Evolutionary conservation across 345 rosid species (phyloP).

Genomic region (Cochlearia excelsa): DNA sequence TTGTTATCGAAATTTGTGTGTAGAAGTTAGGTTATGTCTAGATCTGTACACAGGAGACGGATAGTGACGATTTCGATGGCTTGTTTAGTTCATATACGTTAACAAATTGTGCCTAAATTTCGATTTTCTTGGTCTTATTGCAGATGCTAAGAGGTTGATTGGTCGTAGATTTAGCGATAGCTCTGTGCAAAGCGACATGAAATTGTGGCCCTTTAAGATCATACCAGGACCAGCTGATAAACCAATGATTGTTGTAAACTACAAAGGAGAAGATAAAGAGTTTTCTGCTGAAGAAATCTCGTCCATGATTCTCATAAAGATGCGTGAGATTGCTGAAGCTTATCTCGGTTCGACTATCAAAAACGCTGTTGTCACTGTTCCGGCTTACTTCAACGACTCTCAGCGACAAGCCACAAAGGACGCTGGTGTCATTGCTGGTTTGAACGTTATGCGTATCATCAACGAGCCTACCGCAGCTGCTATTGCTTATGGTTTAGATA

Average conservation of each 20-base stretch:
- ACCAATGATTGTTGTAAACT: constrained; percentile 57
- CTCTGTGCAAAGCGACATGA: constrained; percentile 43
- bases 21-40: not conserved
- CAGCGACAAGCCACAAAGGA: too few relatives aligned
- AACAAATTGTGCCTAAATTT: too few relatives aligned
- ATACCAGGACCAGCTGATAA: constrained; percentile 58
- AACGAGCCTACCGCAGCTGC: constrained; percentile 84
- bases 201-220: constrained; percentile 51
- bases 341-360: constrained; percentile 53
- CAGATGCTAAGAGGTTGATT: constrained; percentile 75
- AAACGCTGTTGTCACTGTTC: constrained; percentile 35
- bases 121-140: not conserved
- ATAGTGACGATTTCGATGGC: too few relatives aligned
- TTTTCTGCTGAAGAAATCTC: constrained; percentile 77
- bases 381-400: too few relatives aligned
- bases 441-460: constrained; percentile 66
- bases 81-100: too few relatives aligned
- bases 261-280: constrained; percentile 64
- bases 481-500: constrained; percentile 73
- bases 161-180: constrained; percentile 63
- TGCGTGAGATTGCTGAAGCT: constrained; percentile 80
- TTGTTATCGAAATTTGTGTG: too few relatives aligned
- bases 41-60: constrained; percentile 9
- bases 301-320: constrained; percentile 71
- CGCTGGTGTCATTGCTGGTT: constrained; percentile 43